A percentile compares a stretch with the other conserved stretches of the same genome.
phyloP scores from a whole-genome alignment of 208 protist genomes.

The Acanthamoeba culbertsoni region DNA sequence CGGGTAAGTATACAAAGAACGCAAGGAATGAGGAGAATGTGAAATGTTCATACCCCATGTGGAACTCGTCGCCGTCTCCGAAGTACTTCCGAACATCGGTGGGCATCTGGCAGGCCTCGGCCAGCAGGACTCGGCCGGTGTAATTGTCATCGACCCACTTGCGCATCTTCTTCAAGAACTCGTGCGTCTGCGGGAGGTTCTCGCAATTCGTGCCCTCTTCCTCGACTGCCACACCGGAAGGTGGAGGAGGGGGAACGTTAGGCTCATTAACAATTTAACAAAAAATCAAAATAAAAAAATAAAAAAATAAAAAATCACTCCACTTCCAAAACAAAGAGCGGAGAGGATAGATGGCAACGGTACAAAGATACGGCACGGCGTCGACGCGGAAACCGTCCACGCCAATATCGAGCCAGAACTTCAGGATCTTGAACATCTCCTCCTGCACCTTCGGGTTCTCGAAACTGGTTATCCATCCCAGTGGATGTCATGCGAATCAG shows the following conservation, averaged over 20 bases:
- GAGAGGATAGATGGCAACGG: background rate
- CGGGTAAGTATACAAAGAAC: too few species aligned
- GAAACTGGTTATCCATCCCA: slow-evolving; percentile 49
- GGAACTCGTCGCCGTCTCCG: slow-evolving; percentile 81
- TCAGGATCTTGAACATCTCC: slow-evolving; percentile 78
- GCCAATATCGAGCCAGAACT: slow-evolving; percentile 81
- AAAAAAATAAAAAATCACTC: slow-evolving; percentile 4
- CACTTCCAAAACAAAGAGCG: too few species aligned
- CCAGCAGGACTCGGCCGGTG: slow-evolving; percentile 74
- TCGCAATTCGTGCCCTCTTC: slow-evolving; percentile 79
- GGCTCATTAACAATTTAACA: too few species aligned
- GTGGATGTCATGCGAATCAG: background rate
- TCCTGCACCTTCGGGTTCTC: slow-evolving; percentile 79
- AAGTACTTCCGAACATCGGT: slow-evolving; percentile 78
- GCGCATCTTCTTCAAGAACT: slow-evolving; percentile 77
- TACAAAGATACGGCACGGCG: slow-evolving; percentile 78
- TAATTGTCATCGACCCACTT: slow-evolving; percentile 75
- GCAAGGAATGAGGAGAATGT: background rate
- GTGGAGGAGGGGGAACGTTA: background rate
- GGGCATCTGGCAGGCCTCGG: slow-evolving; percentile 79
- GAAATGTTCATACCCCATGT: slow-evolving; percentile 62
- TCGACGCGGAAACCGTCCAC: slow-evolving; percentile 82
- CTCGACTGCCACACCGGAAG: slow-evolving; percentile 38
- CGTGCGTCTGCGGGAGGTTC: slow-evolving; percentile 81
- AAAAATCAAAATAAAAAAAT: background rate